A percentile compares a stretch with the other conserved stretches of the same genome.
Evolutionary conservation across 2,329 filamentous ascomycete species (phyloP).

Genomic region (Aspergillus awamori): DNA sequence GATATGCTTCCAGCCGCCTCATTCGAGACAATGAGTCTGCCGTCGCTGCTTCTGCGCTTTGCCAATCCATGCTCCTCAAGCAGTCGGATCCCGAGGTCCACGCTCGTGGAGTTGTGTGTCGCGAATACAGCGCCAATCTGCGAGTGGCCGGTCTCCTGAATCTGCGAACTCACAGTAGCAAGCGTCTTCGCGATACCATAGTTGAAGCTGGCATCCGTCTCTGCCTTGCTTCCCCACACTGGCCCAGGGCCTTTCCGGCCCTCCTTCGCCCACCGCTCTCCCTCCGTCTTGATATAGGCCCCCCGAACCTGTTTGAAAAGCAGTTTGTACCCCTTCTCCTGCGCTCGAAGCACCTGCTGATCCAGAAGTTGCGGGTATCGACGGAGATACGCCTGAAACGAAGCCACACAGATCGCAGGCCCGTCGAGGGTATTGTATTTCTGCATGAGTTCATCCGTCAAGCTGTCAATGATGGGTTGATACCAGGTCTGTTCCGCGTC

Average conservation of each 20-base stretch:
- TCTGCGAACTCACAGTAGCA: no score
- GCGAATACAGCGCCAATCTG: conserved; percentile 5
- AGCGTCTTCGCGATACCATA: conserved; percentile 6
- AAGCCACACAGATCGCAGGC: conserved; percentile 5
- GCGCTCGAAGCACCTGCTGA: conserved; percentile 9
- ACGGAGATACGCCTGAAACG: conserved; percentile 13
- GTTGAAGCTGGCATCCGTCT: conserved; percentile 12
- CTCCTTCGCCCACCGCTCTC: conserved; percentile 5
- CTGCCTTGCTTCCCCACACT: conserved; percentile 1
- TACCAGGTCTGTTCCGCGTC: conserved; percentile 16
- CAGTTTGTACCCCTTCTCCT: conserved; percentile 9
- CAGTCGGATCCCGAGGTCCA: no score
- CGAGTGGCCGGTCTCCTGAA: neutral
- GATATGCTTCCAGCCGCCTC: no score
- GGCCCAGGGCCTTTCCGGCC: neutral
- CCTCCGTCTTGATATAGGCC: neutral
- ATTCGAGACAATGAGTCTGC: no score
- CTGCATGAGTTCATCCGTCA: conserved; percentile 15
- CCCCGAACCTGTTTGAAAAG: conserved; percentile 11
- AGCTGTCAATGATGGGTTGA: conserved; percentile 13
- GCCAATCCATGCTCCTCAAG: no score
- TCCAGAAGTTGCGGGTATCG: conserved; percentile 9
- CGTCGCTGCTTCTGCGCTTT: no score
- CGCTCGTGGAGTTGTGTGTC: neutral
- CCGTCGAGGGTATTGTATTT: conserved; percentile 15